Percentiles rank a stretch among this genome's conserved stretches.
phyloP scores from a whole-genome alignment of 345 rosid species.

The Arabis hirsuta region DNA sequence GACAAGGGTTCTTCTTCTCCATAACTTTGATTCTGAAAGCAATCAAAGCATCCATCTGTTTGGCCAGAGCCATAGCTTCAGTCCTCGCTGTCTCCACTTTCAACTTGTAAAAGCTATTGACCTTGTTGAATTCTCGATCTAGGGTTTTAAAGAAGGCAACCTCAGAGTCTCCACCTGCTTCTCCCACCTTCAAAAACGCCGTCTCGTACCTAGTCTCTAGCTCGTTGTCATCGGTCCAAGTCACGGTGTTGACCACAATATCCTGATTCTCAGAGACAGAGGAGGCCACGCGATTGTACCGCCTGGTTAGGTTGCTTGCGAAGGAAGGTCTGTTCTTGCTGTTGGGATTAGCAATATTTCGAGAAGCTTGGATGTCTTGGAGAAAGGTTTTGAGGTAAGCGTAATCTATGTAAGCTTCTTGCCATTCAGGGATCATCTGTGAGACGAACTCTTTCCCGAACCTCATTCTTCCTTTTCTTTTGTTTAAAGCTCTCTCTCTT shows the following conservation, averaged over 20 bases:
- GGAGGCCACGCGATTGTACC: slow-evolving; percentile 19
- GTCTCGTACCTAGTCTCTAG: slow-evolving; percentile 30
- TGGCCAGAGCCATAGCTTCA: slow-evolving; percentile 33
- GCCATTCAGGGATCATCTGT: slow-evolving; percentile 83
- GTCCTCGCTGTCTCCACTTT: slow-evolving; percentile 31
- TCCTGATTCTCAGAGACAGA: slow-evolving; percentile 20
- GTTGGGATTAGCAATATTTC: slow-evolving; percentile 31
- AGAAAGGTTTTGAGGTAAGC: slow-evolving; percentile 55
- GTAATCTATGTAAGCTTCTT: slow-evolving; percentile 79
- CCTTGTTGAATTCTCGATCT: slow-evolving; percentile 50
- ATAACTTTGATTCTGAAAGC: slow-evolving; percentile 64
- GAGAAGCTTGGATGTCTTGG: slow-evolving; percentile 50
- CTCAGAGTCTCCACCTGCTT: slow-evolving; percentile 48
- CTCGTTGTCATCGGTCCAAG: slow-evolving; percentile 17
- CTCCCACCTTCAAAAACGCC: slow-evolving; percentile 42
- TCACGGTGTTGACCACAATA: slow-evolving; percentile 39
- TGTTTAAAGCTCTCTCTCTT: slow-evolving; percentile 1
- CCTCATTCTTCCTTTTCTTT: slow-evolving; percentile 54
- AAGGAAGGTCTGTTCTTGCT: slow-evolving; percentile 34
- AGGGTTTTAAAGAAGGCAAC: slow-evolving; percentile 47
- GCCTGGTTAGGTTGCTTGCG: slow-evolving; percentile 47
- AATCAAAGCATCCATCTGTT: slow-evolving; percentile 54
- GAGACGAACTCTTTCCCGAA: slow-evolving; percentile 73
- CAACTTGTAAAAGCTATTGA: slow-evolving; percentile 38
- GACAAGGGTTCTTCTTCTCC: slow-evolving; percentile 53